Conservation (phyloP, 1,284 basidiomycete species). For the Blastosporella zonata region DNA sequence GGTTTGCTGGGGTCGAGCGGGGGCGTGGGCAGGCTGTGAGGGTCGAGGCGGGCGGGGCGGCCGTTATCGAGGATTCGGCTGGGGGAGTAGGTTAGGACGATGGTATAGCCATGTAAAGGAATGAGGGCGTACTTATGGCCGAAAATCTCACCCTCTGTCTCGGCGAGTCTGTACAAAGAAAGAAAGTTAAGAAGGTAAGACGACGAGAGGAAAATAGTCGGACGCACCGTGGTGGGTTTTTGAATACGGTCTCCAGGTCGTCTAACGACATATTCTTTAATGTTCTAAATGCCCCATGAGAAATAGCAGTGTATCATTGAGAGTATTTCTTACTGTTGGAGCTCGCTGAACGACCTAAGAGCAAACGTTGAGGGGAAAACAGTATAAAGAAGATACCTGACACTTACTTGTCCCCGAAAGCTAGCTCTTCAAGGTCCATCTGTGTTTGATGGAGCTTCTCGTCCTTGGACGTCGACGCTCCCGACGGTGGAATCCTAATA, state of each 20-base stretch:
- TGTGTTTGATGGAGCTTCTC: not conserved
- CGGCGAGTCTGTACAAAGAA: constrained; percentile 14
- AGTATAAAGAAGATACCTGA: not conserved
- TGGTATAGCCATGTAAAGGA: not conserved
- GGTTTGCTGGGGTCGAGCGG: constrained; percentile 13
- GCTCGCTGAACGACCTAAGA: constrained; percentile 2
- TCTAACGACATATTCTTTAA: constrained; percentile 11
- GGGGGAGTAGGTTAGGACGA: not conserved
- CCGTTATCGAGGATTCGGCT: constrained; percentile 5
- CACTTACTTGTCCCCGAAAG: constrained; percentile 10
- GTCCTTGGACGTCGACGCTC: constrained; percentile 3
- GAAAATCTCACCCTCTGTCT: constrained; percentile 22
- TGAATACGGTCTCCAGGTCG: constrained; percentile 14
- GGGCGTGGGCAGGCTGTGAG: constrained; percentile 13
- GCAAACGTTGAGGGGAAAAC: not conserved
- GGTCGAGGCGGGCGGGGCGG: constrained; percentile 11
- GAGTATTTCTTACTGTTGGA: constrained; percentile 7
- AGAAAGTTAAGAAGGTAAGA: not conserved
- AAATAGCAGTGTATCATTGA: not conserved
- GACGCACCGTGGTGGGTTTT: constrained; percentile 14
- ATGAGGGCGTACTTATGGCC: constrained; percentile 12
- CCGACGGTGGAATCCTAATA: constrained; percentile 8
- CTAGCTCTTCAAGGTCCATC: constrained; percentile 1
- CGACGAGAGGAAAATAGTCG: not conserved
- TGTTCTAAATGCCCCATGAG: not conserved